Evolutionary conservation across 2,329 filamentous ascomycete genomes (phyloP), one percentile per base, ranked within the genome.

Genomic region (Fusarium drepaniforme): DNA sequence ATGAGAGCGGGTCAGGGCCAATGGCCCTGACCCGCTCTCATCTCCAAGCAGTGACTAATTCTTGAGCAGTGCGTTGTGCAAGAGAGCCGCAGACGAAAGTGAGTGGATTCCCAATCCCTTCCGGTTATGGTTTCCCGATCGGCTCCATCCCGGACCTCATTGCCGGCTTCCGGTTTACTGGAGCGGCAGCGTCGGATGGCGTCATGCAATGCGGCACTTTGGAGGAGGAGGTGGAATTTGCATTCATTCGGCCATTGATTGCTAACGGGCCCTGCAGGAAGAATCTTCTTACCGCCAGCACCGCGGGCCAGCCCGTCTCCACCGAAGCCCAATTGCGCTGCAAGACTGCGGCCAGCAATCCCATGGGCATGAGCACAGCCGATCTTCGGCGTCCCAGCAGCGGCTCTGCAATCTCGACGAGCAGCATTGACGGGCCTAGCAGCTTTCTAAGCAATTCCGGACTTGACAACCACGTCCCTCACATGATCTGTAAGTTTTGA

Each of bases 41-140:
- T 68, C 38, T 72, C 38, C 28, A 58, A 67, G 51, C 68, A 66
- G 35, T 71, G 49, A 63, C 77, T 79, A 62, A 77, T 60, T 60
- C 67, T 42, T 63, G 66, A 69, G 38, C 77, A 84, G 81, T 95
- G 93, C 84, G 87, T 93, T 66, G 91, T 94, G 28, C 92, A 93
- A 75, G 92, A 97, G 83, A 96, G 94, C 86, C 94, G 95, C 78
- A 91, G 95, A 79, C 93, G 95, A 88, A 95, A 94, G 93, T 95
- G 84, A 90, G 93, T 91, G 53, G 66, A 63, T 61, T 69, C 33
- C 12, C 46, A 53, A 58, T n/a, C 38, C 38, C 49, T 57, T 58
- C 57, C 70, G 59, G 62, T n/a, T 64, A 64, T 73, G 46, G 57
- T 64, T 28, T 67, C 40, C 33, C 68, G 70, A 56, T 60, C 44